These are phyloP conservation scores for Aegilops umbellulata DNA, from an alignment of 176 grass and related monocot genomes.

Conservation along the genomic window DNA sequence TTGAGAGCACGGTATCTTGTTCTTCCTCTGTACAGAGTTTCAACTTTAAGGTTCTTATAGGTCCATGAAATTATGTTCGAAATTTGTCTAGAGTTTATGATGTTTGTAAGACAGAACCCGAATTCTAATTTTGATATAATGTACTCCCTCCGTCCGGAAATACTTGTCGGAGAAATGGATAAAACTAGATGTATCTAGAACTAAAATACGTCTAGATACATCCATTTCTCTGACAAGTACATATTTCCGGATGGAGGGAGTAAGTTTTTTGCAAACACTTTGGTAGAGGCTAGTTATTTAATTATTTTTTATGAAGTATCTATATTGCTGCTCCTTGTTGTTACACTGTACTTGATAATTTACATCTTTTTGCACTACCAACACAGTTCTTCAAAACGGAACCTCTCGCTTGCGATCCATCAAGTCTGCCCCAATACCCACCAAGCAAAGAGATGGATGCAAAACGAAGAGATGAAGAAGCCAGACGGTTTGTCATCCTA, in stretches of 20 bases:
- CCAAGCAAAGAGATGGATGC: constrained; percentile 90
- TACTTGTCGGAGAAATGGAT: not conserved
- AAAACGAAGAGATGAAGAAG: constrained; percentile 81
- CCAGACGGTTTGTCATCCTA: constrained; percentile 61
- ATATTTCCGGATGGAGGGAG: no score
- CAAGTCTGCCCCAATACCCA: constrained; percentile 73
- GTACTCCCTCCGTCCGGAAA: no score
- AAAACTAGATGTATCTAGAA: no score
- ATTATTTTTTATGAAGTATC: not conserved
- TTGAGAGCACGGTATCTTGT: not conserved
- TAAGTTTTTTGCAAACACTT: not conserved
- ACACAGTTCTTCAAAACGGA: constrained; percentile 76
- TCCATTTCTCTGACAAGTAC: no score
- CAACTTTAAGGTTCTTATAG: not conserved
- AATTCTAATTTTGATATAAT: constrained; percentile 10
- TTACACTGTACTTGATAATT: not conserved
- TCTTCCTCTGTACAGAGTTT: not conserved
- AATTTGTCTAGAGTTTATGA: not conserved
- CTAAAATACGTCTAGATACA: not conserved
- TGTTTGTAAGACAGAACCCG: not conserved
- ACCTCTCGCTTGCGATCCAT: constrained; percentile 65
- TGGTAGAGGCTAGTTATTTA: not conserved
- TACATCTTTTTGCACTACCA: not conserved
- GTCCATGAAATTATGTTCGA: not conserved
- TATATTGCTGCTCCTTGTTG: no score